A percentile compares a stretch with the other conserved stretches of the same genome.
phyloP scores from a whole-genome alignment of 768 basidiomycete species.

The Mycena sanguinolenta region DNA sequence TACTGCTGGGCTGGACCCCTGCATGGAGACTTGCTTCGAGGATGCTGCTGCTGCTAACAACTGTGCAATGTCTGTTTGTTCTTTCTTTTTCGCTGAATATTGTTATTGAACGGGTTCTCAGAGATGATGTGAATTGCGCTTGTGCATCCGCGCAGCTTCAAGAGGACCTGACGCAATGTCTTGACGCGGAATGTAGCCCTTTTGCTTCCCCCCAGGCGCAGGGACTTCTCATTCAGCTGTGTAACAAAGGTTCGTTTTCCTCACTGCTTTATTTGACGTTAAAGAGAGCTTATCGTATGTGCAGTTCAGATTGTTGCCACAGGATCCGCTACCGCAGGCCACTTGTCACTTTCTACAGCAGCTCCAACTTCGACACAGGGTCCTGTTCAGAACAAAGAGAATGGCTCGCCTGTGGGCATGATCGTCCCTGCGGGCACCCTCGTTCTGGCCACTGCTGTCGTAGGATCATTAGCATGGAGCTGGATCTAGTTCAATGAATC shows the following conservation, averaged over 20 bases:
- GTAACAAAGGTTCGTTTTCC: slow-evolving; percentile 34
- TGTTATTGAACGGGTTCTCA: not conserved
- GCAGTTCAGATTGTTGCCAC: slow-evolving; percentile 29
- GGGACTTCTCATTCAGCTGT: slow-evolving; percentile 32
- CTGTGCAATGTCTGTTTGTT: slow-evolving; percentile 21
- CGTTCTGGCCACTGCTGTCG: not conserved
- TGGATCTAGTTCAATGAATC: slow-evolving; percentile 11
- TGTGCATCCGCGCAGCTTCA: slow-evolving; percentile 37
- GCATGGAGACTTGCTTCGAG: slow-evolving; percentile 37
- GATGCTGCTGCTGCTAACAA: slow-evolving; percentile 25
- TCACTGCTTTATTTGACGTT: not conserved
- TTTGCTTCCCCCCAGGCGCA: slow-evolving; percentile 32
- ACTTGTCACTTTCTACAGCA: slow-evolving; percentile 21
- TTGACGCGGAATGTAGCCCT: slow-evolving; percentile 34
- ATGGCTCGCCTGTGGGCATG: not conserved
- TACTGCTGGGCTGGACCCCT: slow-evolving; percentile 37
- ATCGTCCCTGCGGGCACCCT: not conserved
- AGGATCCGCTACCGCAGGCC: slow-evolving; percentile 25
- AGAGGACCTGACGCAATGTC: slow-evolving; percentile 32
- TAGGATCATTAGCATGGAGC: slow-evolving; percentile 16
- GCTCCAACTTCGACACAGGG: slow-evolving; percentile 4
- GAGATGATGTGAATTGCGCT: slow-evolving; percentile 33
- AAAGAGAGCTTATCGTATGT: not conserved
- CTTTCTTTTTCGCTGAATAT: too few species aligned
- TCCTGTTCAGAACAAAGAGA: slow-evolving; percentile 25